A percentile compares a stretch with the other conserved stretches of the same genome.
Evolutionary conservation across 2,329 filamentous ascomycete species (phyloP).

Genomic region (Talaromyces sp.): DNA sequence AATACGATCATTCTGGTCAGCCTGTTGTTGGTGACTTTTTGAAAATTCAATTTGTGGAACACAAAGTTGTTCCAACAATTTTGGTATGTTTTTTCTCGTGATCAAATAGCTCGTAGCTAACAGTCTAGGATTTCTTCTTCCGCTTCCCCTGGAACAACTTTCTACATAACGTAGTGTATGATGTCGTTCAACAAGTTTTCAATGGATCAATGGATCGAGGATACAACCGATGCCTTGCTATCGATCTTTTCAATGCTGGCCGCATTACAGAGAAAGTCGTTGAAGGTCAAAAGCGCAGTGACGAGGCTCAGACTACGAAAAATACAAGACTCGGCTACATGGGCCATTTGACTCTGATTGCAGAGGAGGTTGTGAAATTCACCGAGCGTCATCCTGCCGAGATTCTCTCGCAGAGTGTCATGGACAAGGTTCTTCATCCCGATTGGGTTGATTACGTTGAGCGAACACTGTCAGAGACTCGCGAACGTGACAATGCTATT

Average conservation of each 20-base stretch:
- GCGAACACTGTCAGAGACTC: conserved; percentile 83
- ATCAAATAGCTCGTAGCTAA: background rate
- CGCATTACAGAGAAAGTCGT: conserved; percentile 89
- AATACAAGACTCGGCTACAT: conserved; percentile 96
- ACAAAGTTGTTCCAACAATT: conserved; percentile 92
- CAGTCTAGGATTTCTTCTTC: conserved; percentile 84
- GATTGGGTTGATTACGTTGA: conserved; percentile 96
- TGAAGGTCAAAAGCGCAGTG: conserved; percentile 80
- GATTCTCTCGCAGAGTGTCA: conserved; percentile 74
- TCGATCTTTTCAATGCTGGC: conserved; percentile 88
- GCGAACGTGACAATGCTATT: conserved; percentile 97
- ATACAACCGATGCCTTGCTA: conserved; percentile 82
- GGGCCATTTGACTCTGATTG: conserved; percentile 94
- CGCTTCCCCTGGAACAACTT: conserved; percentile 99
- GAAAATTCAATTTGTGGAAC: conserved; percentile 94
- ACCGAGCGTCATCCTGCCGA: conserved; percentile 91
- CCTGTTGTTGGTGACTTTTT: conserved; percentile 91
- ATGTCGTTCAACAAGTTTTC: conserved; percentile 98
- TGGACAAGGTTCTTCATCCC: conserved; percentile 83
- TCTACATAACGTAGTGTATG: conserved; percentile 97
- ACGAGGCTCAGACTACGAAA: conserved; percentile 75
- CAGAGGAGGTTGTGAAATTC: conserved; percentile 98
- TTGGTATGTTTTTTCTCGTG: conserved; percentile 60
- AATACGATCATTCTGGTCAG: conserved; percentile 59
- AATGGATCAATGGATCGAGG: conserved; percentile 97